phyloP scores from a whole-genome alignment of 768 basidiomycete genomes.

The Russula earlei region DNA sequence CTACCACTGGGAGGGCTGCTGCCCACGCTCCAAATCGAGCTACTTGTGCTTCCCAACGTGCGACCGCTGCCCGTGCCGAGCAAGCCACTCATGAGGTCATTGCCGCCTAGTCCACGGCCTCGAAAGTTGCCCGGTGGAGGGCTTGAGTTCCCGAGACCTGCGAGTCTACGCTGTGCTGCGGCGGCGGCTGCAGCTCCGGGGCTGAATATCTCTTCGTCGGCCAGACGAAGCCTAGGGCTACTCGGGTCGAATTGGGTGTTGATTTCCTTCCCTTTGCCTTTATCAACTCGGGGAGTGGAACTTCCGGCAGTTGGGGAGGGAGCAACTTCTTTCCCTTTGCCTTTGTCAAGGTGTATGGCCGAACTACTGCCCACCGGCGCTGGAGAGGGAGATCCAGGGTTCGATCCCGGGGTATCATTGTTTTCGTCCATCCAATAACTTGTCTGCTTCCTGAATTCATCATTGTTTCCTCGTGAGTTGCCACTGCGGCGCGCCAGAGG shows the following conservation, averaged over 20 bases:
- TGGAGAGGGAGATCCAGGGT: neutral
- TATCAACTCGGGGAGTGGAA: neutral
- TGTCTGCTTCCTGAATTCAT: neutral
- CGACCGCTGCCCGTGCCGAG: neutral
- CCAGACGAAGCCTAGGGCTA: neutral
- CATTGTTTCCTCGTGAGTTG: neutral
- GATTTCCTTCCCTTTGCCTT: neutral
- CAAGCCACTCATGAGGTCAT: neutral
- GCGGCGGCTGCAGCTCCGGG: neutral
- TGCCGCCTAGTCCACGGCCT: neutral
- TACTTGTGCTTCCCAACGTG: neutral
- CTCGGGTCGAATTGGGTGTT: neutral
- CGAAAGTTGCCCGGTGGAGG: neutral
- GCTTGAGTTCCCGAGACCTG: neutral
- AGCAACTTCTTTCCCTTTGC: neutral
- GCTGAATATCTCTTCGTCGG: constrained; percentile 7
- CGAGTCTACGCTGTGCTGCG: neutral
- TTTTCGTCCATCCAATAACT: constrained; percentile 3
- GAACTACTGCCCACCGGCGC: neutral
- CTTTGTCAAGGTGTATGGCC: neutral
- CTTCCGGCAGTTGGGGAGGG: too few relatives aligned
- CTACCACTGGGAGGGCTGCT: too few relatives aligned
- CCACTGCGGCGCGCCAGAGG: neutral
- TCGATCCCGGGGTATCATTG: neutral
- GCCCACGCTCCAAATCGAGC: too few relatives aligned